phyloP scores from a whole-genome alignment of 1,284 basidiomycete species.

The Hypsizygus ulmarius region DNA sequence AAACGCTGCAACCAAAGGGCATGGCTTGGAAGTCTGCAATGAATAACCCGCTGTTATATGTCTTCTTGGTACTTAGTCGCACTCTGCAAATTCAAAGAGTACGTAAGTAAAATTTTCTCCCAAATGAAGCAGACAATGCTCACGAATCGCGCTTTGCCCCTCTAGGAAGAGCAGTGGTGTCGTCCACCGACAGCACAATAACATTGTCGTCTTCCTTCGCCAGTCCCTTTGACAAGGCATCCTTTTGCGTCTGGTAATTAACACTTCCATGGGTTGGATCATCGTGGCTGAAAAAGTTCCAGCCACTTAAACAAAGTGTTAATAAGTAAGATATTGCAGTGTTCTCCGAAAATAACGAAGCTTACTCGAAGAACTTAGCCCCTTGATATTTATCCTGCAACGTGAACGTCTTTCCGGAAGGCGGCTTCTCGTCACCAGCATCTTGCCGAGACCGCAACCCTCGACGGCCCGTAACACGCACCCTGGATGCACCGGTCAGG shows the following conservation, averaged over 20 bases:
- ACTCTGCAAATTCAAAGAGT: conserved; percentile 43
- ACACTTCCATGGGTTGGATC: conserved; percentile 72
- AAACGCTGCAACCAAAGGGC: conserved; percentile 77
- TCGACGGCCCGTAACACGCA: neutral
- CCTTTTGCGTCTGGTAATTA: conserved; percentile 45
- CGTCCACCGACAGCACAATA: conserved; percentile 61
- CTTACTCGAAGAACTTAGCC: conserved; percentile 35
- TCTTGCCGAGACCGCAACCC: neutral
- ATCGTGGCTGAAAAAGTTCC: conserved; percentile 54
- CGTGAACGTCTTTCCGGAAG: conserved; percentile 22
- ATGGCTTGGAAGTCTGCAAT: conserved; percentile 72
- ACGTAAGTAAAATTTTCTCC: neutral
- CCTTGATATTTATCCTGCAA: conserved; percentile 34
- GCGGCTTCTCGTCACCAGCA: neutral
- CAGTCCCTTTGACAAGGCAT: conserved; percentile 49
- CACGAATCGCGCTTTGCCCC: conserved; percentile 67
- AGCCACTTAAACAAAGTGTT: conserved; percentile 39
- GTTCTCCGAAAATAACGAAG: neutral
- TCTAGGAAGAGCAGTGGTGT: conserved; percentile 44
- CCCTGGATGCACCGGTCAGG: conserved; percentile 1
- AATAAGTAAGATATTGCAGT: neutral
- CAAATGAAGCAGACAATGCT: conserved; percentile 25
- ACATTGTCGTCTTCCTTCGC: conserved; percentile 55
- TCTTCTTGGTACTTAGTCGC: conserved; percentile 66
- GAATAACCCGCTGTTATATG: conserved; percentile 69